Evolutionary conservation across 192 early-diverging fungal species (phyloP).

Genomic region (Funneliformis geosporum): DNA sequence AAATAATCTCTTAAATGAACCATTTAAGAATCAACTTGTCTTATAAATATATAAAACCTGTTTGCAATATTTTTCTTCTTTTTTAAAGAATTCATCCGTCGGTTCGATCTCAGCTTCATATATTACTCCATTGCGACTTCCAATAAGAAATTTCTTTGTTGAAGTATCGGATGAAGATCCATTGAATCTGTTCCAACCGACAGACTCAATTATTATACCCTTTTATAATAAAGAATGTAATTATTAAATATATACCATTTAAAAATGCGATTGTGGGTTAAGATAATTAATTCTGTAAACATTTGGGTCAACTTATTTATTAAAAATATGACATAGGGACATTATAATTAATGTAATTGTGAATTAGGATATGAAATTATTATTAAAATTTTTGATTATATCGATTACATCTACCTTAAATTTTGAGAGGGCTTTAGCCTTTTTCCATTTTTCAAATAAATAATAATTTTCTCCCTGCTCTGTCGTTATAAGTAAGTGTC

Average conservation of each 20-base stretch:
- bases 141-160: slow-evolving; percentile 83
- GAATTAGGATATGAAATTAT: too few species aligned
- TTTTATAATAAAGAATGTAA: slow-evolving; percentile 33
- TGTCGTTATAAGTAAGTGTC: slow-evolving; percentile 87
- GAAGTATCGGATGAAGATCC: slow-evolving; percentile 55
- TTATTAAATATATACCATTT: not conserved
- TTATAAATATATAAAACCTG: slow-evolving; percentile 44
- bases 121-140: slow-evolving; percentile 81
- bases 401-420: slow-evolving; percentile 66
- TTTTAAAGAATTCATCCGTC: slow-evolving; percentile 79
- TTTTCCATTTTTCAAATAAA: slow-evolving; percentile 82
- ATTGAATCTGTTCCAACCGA: slow-evolving; percentile 83
- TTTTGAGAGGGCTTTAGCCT: slow-evolving; percentile 74
- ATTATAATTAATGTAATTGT: too few species aligned
- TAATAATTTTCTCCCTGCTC: slow-evolving; percentile 92
- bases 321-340: too few species aligned
- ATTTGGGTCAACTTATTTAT: too few species aligned
- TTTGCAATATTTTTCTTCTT: slow-evolving; percentile 77
- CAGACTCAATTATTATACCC: slow-evolving; percentile 78
- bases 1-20: slow-evolving; percentile 19
- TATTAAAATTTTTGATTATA: too few species aligned
- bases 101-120: slow-evolving; percentile 91
- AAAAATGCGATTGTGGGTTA: not conserved
- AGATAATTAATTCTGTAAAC: too few species aligned
- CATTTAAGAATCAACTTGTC: slow-evolving; percentile 25